phyloP scores from a whole-genome alignment of 306 rosid species.

The Astragalus membranaceus region DNA sequence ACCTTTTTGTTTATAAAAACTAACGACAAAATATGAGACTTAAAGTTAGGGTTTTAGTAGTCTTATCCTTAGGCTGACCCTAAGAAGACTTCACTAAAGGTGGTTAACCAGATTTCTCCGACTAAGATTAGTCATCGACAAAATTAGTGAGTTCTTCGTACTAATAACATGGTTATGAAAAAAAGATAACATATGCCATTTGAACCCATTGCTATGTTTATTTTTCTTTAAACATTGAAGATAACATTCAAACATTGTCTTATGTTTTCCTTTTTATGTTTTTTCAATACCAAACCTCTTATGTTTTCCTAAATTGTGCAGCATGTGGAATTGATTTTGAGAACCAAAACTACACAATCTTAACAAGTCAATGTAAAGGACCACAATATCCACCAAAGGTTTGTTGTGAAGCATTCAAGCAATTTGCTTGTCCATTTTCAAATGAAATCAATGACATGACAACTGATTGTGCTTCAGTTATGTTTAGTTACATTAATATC shows the following conservation, averaged over 20 bases:
- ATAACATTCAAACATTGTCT: too few relatives aligned
- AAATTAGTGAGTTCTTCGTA: too few relatives aligned
- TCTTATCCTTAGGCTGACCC: too few relatives aligned
- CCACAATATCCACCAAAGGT: slow-evolving; percentile 56
- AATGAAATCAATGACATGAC: slow-evolving; percentile 35
- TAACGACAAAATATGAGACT: too few relatives aligned
- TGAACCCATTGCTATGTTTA: background rate
- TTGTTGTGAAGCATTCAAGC: slow-evolving; percentile 77
- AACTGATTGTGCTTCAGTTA: slow-evolving; percentile 52
- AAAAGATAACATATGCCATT: background rate
- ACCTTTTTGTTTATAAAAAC: too few relatives aligned
- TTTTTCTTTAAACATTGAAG: too few relatives aligned
- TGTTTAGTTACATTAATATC: slow-evolving; percentile 89
- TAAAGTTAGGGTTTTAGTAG: too few relatives aligned
- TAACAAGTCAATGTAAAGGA: slow-evolving; percentile 91
- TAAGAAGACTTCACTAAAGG: too few relatives aligned
- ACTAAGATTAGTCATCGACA: too few relatives aligned
- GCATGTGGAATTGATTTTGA: slow-evolving; percentile 61
- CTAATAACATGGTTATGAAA: too few relatives aligned
- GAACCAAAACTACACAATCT: slow-evolving; percentile 63
- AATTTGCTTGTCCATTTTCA: slow-evolving; percentile 65
- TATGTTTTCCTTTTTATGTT: background rate
- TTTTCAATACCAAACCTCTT: too few relatives aligned
- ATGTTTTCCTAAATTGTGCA: slow-evolving; percentile 19
- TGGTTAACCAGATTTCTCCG: too few relatives aligned